phyloP scores from a whole-genome alignment of 2,329 filamentous ascomycete species.

The Fusarium newnesense region DNA sequence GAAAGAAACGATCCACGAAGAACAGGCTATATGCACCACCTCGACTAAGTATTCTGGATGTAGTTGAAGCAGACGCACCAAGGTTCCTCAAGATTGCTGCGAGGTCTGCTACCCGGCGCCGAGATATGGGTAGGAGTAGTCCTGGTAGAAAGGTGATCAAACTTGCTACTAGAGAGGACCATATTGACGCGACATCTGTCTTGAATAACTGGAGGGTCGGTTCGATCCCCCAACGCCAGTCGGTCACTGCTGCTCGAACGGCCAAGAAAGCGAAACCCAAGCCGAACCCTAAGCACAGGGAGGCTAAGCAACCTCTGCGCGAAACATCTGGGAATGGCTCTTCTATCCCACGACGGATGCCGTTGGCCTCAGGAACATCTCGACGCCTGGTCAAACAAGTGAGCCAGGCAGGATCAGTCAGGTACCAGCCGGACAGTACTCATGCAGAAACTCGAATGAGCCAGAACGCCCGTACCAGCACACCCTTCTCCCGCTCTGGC shows the following conservation, averaged over 20 bases:
- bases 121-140: conserved; percentile 63
- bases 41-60: conserved; percentile 69
- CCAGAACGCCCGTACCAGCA: conserved; percentile 2
- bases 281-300: conserved; percentile 5
- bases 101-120: conserved; percentile 61
- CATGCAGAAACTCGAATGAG: background rate
- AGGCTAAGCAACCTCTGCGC: conserved; percentile 24
- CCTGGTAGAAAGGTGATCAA: conserved; percentile 67
- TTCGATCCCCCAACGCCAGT: conserved; percentile 56
- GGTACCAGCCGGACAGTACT: conserved; percentile 32
- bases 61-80: conserved; percentile 63
- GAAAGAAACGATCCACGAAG: conserved; percentile 7
- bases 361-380: conserved; percentile 7
- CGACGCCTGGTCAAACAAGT: conserved; percentile 47
- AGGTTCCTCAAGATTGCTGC: conserved; percentile 70
- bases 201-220: conserved; percentile 67
- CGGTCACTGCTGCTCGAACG: conserved; percentile 45
- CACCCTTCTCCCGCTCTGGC: conserved; percentile 13
- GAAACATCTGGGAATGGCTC: conserved; percentile 41
- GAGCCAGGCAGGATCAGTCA: conserved; percentile 42
- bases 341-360: background rate
- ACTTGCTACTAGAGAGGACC: conserved; percentile 69
- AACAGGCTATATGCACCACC: conserved; percentile 50
- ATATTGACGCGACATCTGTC: conserved; percentile 64
- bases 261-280: conserved; percentile 16